phyloP scores from a whole-genome alignment of 768 basidiomycete species.

The Cubamyces lactineus region DNA sequence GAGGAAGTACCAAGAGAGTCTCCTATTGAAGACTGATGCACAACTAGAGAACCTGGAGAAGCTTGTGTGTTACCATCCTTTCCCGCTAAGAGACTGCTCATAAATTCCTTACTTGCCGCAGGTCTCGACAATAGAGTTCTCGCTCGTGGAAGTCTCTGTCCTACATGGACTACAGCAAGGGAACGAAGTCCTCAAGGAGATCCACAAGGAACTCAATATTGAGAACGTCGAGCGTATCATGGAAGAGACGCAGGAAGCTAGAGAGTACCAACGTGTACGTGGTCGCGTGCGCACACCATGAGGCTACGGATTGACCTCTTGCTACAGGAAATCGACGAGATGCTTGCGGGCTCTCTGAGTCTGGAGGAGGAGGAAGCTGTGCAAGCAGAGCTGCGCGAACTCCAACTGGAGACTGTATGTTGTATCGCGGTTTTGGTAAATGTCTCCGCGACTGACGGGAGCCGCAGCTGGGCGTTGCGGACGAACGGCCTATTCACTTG shows the following conservation, averaged over 20 bases:
- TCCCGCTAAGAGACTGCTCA: background rate
- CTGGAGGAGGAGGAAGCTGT: constrained; percentile 94
- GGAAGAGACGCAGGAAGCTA: constrained; percentile 90
- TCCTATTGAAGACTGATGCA: constrained; percentile 85
- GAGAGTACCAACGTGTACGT: constrained; percentile 85
- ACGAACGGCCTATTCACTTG: constrained; percentile 41
- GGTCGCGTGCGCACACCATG: background rate
- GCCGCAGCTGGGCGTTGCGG: background rate
- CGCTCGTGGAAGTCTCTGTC: constrained; percentile 90
- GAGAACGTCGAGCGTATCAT: constrained; percentile 94
- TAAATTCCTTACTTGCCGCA: constrained; percentile 36
- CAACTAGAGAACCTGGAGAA: constrained; percentile 91
- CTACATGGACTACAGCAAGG: constrained; percentile 93
- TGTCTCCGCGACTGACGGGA: background rate
- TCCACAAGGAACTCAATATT: constrained; percentile 91
- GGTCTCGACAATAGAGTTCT: constrained; percentile 98
- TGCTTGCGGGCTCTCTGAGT: constrained; percentile 80
- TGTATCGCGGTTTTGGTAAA: background rate
- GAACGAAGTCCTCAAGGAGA: constrained; percentile 89
- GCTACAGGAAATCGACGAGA: constrained; percentile 84
- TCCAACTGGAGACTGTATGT: constrained; percentile 69
- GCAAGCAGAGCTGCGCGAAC: constrained; percentile 72
- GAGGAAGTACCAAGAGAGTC: constrained; percentile 90
- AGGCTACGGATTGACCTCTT: background rate
- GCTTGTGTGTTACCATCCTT: constrained; percentile 56